phyloP scores from a whole-genome alignment of 441 rosid genomes.

The Eutrema salsugineum region DNA sequence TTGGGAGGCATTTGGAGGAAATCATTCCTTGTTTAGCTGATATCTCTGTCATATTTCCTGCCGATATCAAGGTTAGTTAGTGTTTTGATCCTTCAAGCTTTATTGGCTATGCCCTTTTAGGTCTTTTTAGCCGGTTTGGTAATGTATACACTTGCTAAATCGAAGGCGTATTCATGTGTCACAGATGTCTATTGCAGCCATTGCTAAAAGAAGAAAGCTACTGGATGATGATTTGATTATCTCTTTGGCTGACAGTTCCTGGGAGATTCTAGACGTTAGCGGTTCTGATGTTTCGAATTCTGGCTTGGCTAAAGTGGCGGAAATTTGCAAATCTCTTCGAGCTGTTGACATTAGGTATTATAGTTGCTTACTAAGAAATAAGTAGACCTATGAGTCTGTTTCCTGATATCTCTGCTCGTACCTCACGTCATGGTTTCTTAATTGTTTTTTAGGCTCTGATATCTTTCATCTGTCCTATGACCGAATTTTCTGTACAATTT shows the following conservation, averaged over 20 bases:
- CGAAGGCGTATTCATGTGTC: conserved; percentile 5
- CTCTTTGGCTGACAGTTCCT: conserved; percentile 72
- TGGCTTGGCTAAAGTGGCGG: conserved; percentile 58
- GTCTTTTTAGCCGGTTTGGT: neutral
- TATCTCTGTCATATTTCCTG: conserved; percentile 58
- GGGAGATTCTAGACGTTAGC: conserved; percentile 82
- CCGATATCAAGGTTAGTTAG: conserved; percentile 58
- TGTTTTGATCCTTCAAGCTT: neutral
- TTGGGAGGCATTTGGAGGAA: conserved; percentile 82
- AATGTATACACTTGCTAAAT: conserved; percentile 11
- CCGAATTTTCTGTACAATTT: neutral
- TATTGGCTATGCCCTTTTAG: neutral
- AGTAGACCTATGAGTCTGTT: neutral
- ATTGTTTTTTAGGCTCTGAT: neutral
- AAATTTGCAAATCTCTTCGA: conserved; percentile 58
- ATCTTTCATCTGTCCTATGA: neutral
- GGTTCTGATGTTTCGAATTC: conserved; percentile 72
- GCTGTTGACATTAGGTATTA: conserved; percentile 85
- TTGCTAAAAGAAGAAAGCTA: conserved; percentile 80
- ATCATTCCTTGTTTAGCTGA: conserved; percentile 55
- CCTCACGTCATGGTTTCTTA: neutral
- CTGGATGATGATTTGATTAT: conserved; percentile 55
- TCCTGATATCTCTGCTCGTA: neutral
- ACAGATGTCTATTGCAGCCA: conserved; percentile 70
- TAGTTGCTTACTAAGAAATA: neutral